phyloP scores from a whole-genome alignment of 108 stramenopile genomes.

The Skeletonema grethae region DNA sequence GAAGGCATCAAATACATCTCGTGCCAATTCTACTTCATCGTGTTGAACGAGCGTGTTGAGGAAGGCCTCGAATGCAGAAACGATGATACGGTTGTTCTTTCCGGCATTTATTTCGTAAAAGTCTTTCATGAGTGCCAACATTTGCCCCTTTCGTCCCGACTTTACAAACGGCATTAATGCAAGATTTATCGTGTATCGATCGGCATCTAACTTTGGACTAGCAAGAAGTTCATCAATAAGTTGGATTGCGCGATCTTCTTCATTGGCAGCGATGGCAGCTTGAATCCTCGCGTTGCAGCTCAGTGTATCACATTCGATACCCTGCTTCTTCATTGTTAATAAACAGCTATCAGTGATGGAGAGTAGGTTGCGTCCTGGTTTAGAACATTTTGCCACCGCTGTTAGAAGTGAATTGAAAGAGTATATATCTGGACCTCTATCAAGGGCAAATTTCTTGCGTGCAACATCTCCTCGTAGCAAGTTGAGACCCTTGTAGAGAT shows the following conservation, averaged over 20 bases:
- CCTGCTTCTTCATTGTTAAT: constrained; percentile 40
- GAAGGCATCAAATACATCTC: constrained; percentile 59
- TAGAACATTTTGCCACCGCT: constrained; percentile 57
- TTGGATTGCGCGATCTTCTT: constrained; percentile 37
- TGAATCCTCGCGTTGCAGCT: constrained; percentile 74
- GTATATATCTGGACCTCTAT: constrained; percentile 48
- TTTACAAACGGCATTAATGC: constrained; percentile 55
- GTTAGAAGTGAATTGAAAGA: constrained; percentile 63
- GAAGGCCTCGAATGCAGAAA: constrained; percentile 69
- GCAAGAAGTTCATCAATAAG: constrained; percentile 50
- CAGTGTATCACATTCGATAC: constrained; percentile 49
- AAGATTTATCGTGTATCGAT: constrained; percentile 77
- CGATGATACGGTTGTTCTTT: constrained; percentile 15
- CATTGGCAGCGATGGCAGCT: constrained; percentile 20
- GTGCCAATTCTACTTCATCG: constrained; percentile 54
- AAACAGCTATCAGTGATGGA: constrained; percentile 45
- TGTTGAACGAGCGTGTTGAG: constrained; percentile 56
- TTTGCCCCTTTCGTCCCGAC: constrained; percentile 41
- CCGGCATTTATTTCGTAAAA: constrained; percentile 43
- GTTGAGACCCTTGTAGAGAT: constrained; percentile 39
- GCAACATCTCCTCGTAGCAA: constrained; percentile 38
- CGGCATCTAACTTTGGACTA: constrained; percentile 38
- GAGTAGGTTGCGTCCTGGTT: constrained; percentile 26
- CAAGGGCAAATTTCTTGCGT: constrained; percentile 17
- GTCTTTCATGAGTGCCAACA: constrained; percentile 38